phyloP scores from a whole-genome alignment of 2,329 filamentous ascomycete genomes.

The Phoma sp. region DNA sequence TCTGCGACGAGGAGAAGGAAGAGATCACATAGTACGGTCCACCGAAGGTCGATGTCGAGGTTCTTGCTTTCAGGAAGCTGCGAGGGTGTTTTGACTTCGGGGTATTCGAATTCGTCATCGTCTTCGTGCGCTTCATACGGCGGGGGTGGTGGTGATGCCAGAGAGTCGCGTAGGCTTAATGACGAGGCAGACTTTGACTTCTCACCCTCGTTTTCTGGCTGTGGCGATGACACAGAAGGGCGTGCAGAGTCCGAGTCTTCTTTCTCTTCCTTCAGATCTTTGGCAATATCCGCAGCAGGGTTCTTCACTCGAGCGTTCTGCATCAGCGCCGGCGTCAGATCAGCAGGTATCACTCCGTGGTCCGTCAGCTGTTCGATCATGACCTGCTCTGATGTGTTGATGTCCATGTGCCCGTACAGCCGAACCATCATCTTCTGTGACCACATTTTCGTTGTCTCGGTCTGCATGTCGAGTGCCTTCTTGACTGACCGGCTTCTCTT shows the following conservation, averaged over 20 bases:
- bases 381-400: conserved; percentile 86
- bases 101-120: conserved; percentile 69
- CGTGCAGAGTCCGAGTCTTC: conserved; percentile 38
- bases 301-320: conserved; percentile 93
- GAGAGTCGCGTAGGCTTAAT: conserved; percentile 37
- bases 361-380: conserved; percentile 98
- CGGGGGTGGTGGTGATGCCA: conserved; percentile 59
- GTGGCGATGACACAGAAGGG: conserved; percentile 42
- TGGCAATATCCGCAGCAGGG: conserved; percentile 70
- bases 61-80: conserved; percentile 81
- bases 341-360: conserved; percentile 84
- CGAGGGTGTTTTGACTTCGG: conserved; percentile 80
- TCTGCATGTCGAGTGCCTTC: conserved; percentile 72
- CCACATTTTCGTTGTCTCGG: conserved; percentile 92
- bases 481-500: conserved; percentile 70
- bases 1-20: conserved; percentile 98
- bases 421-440: conserved; percentile 97
- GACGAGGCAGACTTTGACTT: conserved; percentile 43
- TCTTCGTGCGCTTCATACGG: conserved; percentile 68
- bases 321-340: conserved; percentile 86
- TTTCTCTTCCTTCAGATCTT: conserved; percentile 19
- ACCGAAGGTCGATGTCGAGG: conserved; percentile 93
- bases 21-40: conserved; percentile 95
- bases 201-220: conserved; percentile 26
- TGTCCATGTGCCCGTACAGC: conserved; percentile 95